A percentile compares a stretch with the other conserved stretches of the same genome.
Evolutionary conservation across 1,139 yeast genomes (phyloP).

Genomic region (Hansenula lynferdii): DNA sequence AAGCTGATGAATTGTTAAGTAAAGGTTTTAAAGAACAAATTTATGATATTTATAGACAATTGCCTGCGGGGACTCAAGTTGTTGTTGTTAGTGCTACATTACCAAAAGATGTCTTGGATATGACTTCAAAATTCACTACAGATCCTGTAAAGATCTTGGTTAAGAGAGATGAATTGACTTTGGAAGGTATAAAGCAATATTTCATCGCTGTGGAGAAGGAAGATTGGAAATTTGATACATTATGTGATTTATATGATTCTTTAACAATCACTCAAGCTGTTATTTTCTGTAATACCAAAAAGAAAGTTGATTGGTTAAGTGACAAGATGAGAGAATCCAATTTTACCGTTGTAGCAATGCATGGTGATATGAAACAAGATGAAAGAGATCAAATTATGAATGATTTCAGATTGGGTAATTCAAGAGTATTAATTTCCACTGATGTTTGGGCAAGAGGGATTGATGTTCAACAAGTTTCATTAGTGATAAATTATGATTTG

Average conservation of each 20-base stretch:
- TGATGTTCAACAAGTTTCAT: constrained; percentile 95
- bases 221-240: constrained; percentile 92
- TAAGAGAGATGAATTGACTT: constrained; percentile 80
- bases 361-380: constrained; percentile 95
- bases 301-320: constrained; percentile 88
- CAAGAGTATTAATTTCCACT: constrained; percentile 86
- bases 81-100: constrained; percentile 94
- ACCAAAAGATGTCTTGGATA: constrained; percentile 77
- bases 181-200: constrained; percentile 89
- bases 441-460: constrained; percentile 99
- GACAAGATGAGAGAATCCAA: constrained; percentile 74
- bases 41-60: constrained; percentile 75
- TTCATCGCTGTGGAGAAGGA: constrained; percentile 85
- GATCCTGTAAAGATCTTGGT: constrained; percentile 91
- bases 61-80: constrained; percentile 83
- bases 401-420: constrained; percentile 73
- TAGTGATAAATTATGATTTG: constrained; percentile 88
- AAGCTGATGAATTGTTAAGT: constrained; percentile 88
- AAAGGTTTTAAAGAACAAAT: constrained; percentile 94
- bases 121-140: constrained; percentile 82
- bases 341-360: constrained; percentile 91
- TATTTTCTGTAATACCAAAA: constrained; percentile 88
- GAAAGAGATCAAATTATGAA: constrained; percentile 88
- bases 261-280: constrained; percentile 94
- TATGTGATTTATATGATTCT: constrained; percentile 92